Conservation (phyloP, 345 rosid species). For the Ceriops zippeliana region DNA sequence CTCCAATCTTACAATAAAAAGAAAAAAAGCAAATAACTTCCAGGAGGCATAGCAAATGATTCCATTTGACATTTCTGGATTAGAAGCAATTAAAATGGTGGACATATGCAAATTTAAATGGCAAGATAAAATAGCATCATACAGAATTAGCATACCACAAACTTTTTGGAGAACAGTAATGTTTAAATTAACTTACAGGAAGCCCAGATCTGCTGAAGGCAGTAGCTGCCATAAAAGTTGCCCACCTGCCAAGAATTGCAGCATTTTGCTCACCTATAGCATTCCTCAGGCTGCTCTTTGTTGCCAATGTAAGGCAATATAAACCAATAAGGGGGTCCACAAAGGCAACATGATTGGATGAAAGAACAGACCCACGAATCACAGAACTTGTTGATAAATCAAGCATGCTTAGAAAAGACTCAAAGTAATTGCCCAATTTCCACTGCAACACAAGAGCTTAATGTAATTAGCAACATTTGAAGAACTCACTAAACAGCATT, state of each 20-base stretch:
- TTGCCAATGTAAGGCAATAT: constrained; percentile 54
- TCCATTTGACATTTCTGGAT: background rate
- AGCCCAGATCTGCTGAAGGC: constrained; percentile 83
- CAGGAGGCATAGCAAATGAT: background rate
- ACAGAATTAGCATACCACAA: background rate
- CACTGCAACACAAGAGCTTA: constrained; percentile 58
- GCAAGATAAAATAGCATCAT: background rate
- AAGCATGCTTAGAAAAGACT: constrained; percentile 66
- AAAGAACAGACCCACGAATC: constrained; percentile 36
- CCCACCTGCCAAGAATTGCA: constrained; percentile 71
- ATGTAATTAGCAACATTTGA: constrained; percentile 6
- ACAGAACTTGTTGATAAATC: constrained; percentile 40
- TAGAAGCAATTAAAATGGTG: background rate
- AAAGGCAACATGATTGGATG: constrained; percentile 61
- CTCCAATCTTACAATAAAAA: constrained; percentile 26
- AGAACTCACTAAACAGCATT: background rate
- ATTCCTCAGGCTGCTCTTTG: constrained; percentile 57
- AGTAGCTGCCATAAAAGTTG: constrained; percentile 62
- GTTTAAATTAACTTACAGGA: constrained; percentile 58
- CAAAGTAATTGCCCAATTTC: constrained; percentile 67
- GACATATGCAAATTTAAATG: background rate
- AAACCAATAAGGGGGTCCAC: constrained; percentile 76
- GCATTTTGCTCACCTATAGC: constrained; percentile 68
- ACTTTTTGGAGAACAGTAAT: constrained; percentile 1
- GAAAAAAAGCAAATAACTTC: background rate